These are phyloP conservation scores for Sisymbrium altissimum DNA, from an alignment of 345 rosid species.

Conservation along the genomic window DNA sequence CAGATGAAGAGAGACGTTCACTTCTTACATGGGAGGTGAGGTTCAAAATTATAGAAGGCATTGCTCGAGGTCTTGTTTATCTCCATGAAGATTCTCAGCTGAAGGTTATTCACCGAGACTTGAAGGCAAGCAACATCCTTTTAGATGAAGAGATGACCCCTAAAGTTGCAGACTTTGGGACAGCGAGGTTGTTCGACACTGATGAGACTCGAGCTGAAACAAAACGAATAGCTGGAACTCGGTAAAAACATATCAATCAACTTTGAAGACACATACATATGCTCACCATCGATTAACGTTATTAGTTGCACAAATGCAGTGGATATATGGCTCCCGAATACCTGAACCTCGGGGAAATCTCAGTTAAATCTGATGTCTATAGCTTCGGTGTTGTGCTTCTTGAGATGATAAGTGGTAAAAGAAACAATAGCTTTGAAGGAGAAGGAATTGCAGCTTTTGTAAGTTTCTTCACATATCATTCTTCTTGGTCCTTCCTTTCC, in stretches of 20 bases:
- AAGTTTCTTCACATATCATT: neutral
- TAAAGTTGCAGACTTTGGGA: constrained; percentile 42
- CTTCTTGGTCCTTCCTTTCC: neutral
- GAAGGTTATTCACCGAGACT: constrained; percentile 31
- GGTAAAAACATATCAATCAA: neutral
- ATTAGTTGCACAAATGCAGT: constrained; percentile 6
- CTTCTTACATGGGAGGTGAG: constrained; percentile 29
- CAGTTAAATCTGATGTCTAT: constrained; percentile 44
- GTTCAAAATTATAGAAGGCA: constrained; percentile 32
- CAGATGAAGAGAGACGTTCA: constrained; percentile 23
- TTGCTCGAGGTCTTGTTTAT: constrained; percentile 35
- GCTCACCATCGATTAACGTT: neutral
- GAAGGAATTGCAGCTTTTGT: constrained; percentile 20
- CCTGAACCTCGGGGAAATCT: constrained; percentile 32
- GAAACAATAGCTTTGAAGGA: constrained; percentile 17
- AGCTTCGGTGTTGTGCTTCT: constrained; percentile 44
- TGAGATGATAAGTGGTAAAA: constrained; percentile 22
- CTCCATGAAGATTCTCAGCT: constrained; percentile 38
- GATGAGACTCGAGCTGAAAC: constrained; percentile 34
- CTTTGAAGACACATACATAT: neutral
- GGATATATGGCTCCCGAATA: constrained; percentile 59
- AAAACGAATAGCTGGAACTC: constrained; percentile 21
- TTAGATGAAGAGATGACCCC: constrained; percentile 33
- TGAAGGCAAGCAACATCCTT: constrained; percentile 35
- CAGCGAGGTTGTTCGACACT: constrained; percentile 30